Percentiles rank a stretch among this genome's conserved stretches.
Evolutionary conservation across 805 yeast species (phyloP).

Genomic region (Starmera pachycereana): DNA sequence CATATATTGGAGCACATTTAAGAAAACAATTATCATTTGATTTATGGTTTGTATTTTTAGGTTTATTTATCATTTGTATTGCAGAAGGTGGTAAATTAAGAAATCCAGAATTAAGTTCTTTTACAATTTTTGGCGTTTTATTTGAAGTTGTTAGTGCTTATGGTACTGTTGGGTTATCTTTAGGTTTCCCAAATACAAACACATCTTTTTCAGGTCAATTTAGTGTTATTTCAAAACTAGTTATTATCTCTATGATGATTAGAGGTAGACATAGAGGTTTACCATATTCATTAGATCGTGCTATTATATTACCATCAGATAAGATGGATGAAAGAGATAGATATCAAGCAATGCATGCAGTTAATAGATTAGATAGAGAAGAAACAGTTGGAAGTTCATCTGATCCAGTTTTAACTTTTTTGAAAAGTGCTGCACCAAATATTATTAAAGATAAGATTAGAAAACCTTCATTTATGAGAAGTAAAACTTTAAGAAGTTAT

Average conservation of each 20-base stretch:
- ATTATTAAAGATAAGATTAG: slow-evolving; percentile 13
- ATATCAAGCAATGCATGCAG: slow-evolving; percentile 21
- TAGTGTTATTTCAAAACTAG: slow-evolving; percentile 63
- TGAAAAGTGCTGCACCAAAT: slow-evolving; percentile 19
- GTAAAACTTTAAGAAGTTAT: not conserved
- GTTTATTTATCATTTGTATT: slow-evolving; percentile 76
- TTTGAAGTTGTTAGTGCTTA: slow-evolving; percentile 93
- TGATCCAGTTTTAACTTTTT: slow-evolving; percentile 19
- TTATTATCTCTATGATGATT: slow-evolving; percentile 80
- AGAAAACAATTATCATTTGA: slow-evolving; percentile 89
- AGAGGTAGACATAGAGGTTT: slow-evolving; percentile 96
- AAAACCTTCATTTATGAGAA: slow-evolving; percentile 14
- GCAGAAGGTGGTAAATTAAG: slow-evolving; percentile 63
- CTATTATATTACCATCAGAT: slow-evolving; percentile 75
- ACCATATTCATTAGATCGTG: slow-evolving; percentile 89
- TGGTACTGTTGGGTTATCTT: slow-evolving; percentile 90
- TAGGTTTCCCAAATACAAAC: slow-evolving; percentile 64
- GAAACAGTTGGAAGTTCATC: slow-evolving; percentile 14
- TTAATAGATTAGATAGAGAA: slow-evolving; percentile 5
- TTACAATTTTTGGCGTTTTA: slow-evolving; percentile 60
- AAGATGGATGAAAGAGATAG: slow-evolving; percentile 52
- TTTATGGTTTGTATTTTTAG: slow-evolving; percentile 86
- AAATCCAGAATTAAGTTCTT: slow-evolving; percentile 33
- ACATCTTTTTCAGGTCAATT: slow-evolving; percentile 72
- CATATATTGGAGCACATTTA: slow-evolving; percentile 79